Evolutionary conservation across 106 monocot species (phyloP), one percentile per base, ranked within the genome.

Genomic region (Allium cepa): DNA sequence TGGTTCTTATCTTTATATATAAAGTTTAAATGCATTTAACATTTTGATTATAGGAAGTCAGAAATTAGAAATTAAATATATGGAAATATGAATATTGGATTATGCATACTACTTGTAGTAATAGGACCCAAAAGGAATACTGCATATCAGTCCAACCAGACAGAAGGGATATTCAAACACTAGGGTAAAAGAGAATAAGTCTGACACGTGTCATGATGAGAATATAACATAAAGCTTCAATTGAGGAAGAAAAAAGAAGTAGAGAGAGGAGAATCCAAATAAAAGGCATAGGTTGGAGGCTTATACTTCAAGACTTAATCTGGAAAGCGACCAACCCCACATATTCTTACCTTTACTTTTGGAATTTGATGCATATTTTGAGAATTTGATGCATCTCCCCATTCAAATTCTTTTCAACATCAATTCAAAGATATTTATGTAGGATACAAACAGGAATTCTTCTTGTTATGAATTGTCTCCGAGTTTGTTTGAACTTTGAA

Each of bases 121-220:
- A 47, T 11, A 7, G 65, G 65, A 26, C 49, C 65, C 47, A 53
- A 27, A 53, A 15, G 67, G 27, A 67, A 67, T 67, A 67, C 18
- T 67, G 22, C 52, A 12, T 17, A 8, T 28, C 65, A 51, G 18
- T 75, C 85, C 36, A 36, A 75, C 69, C 83, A 77, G 87, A 94
- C 94, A 87, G 78, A 87, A 87, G 76, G 90, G 86, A 90, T 90
- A 94, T 94, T 87, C 89, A 94, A 60, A 68, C 66, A 71, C 46
- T 63, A 9, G 71, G 71, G 65, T 47, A 65, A 67, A 57, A 60
- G 60, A 58, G 77, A 78, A 76, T 76, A 66, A 18, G 26, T 65
- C 52, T 47, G 76, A 75, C 80, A 80, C 79, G 56, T 74, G 74
- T 75, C 64, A 80, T 46, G 63, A 73, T 49, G 62, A 57, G 69